Base-by-base conservation (phyloP, 1,284 basidiomycete species). In the Malassezia cuniculi region DNA sequence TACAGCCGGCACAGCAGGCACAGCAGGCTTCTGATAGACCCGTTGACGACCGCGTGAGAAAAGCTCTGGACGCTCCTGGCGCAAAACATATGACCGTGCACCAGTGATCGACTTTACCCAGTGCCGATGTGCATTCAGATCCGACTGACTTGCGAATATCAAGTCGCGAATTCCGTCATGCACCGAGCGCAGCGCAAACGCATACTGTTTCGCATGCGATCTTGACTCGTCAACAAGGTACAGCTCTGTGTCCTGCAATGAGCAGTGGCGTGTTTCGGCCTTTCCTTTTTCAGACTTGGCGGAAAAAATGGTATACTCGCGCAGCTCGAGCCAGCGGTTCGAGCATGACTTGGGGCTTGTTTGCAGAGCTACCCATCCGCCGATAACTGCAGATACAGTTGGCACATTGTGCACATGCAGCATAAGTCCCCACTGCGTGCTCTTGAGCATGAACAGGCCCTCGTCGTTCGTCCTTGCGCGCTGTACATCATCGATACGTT, bases 211-310 rank as follows among this genome's bases (percentile, higher is more conserved):
- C 17, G 60, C 32, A 52, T 19, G n/a, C 44, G 42, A 6, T 36
- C 31, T 11, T 43, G 32, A 33, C n/a, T n/a, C n/a, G n/a, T 60
- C 57, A 6, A 57, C 54, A 10, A 65, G 45, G 24, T 63, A 67
- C 29, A 64, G 36, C 36, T 67, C 64, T 16, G 56, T 54, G 7
- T 46, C 48, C 25, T 59, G 53, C 38, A 67, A 49, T 24, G 55
- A 41, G 29, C 58, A 61, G 27, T 65, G 47, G 25, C 46, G 29
- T 17, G 26, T 45, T 34, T 60, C 60, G 28, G 63, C 55, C 39
- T 61, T 63, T 39, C 62, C 60, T 43, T 56, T 65, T 17, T 63
- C 62, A 18, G 54, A 54, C 47, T 61, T 61, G 19, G 62, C 62
- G 21, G 56, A 52, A 32, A 43, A 66, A 5, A 66, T 47, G 9